Base-by-base conservation (phyloP, 2,329 filamentous ascomycete genomes). In the Fusarium agapanthi region DNA sequence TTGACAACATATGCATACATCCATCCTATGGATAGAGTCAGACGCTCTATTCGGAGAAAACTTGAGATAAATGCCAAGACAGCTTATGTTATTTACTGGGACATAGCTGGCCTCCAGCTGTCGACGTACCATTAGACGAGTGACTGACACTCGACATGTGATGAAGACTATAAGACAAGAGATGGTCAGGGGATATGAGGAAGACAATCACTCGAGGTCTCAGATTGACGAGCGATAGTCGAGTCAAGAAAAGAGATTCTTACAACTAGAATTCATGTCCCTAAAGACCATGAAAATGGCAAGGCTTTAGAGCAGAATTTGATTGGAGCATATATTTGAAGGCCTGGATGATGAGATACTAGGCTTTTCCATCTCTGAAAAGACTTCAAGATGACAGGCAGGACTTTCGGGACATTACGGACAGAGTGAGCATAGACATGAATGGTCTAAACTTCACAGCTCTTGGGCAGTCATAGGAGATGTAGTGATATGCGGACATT, bases 281-380 rank as follows among this genome's bases (percentile, higher is more conserved):
- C n/a, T 3, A 13, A 4, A n/a, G 22, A 24, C 14, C 8, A 34
- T 8, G 13, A 20, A 50, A 24, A 50, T 24, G 30, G 47, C 16
- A 2, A 20, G 13, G 6, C 4, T 20, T 20, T 3, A 7, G 22
- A 48, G 15, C 88, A 26, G 92, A 90, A 26, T 89, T 88, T 72
- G 97, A 94, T 73, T 97, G 93, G 41, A 99, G 88, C 57, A 98
- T 90, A 83, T 98, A 96, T 79, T 97, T 97, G 78, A 98, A 90
- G 3, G 96, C 95, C 80, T 98, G 95, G 40, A 99, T 88, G 9
- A 97, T 88, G 9, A 99, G 84, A 79, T 98, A 98, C 76, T 97
- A 94, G 38, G 89, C 89, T 73, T 89, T 89, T 30, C 90, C 89
- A 8, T 88, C 86, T 65, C 89, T 84, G 87, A 84, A 97, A 92